Conservation (phyloP, 495 filamentous ascomycete genomes). For the Terfezia claveryi region DNA sequence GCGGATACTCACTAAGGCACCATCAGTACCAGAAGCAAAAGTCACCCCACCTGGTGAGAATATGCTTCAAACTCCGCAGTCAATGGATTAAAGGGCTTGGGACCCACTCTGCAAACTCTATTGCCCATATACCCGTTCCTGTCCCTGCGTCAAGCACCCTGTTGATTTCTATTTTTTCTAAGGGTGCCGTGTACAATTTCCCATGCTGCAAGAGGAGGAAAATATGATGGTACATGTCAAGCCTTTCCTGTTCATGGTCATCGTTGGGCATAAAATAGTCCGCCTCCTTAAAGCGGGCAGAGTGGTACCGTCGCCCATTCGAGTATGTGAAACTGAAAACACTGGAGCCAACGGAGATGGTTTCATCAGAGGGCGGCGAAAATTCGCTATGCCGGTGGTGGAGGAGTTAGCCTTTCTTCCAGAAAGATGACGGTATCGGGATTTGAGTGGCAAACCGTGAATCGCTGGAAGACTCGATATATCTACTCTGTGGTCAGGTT, state of each 20-base stretch:
- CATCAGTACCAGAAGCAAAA: not conserved
- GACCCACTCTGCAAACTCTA: constrained; percentile 15
- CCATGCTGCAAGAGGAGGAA: constrained; percentile 6
- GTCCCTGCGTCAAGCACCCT: constrained; percentile 16
- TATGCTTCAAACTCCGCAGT: not conserved
- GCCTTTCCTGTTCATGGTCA: constrained; percentile 1
- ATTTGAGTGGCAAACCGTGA: no score
- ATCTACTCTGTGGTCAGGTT: no score
- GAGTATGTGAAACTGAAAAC: constrained; percentile 17
- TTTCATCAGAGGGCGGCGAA: not conserved
- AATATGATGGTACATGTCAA: constrained; percentile 19
- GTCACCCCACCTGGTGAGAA: not conserved
- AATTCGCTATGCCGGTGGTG: no score
- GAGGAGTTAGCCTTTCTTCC: no score
- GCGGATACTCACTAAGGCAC: constrained; percentile 25
- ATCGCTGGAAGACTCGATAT: no score
- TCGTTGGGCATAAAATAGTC: not conserved
- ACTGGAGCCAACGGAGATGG: not conserved
- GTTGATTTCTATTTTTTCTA: not conserved
- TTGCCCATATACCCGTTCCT: constrained; percentile 20
- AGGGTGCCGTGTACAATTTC: constrained; percentile 12
- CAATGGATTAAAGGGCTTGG: not conserved
- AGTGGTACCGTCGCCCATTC: constrained; percentile 36
- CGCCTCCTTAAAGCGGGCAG: constrained; percentile 18
- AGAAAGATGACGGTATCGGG: no score